Percentiles rank a stretch among this genome's conserved stretches.
phyloP scores from a whole-genome alignment of 148 eudicot species.

The Spergularia bocconei region DNA sequence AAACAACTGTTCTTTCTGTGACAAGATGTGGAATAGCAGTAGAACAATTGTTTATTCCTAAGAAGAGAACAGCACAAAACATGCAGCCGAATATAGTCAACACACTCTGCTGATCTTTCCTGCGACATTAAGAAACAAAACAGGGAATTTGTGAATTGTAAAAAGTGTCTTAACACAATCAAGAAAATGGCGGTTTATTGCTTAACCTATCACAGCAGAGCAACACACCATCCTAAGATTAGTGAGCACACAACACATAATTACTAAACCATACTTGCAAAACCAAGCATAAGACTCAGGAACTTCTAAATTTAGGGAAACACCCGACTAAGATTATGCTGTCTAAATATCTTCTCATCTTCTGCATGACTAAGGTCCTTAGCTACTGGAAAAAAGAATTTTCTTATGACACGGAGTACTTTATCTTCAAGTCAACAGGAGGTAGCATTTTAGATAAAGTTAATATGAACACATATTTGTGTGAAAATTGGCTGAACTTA shows the following conservation, averaged over 20 bases:
- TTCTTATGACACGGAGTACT: background rate
- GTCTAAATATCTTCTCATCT: too few species aligned
- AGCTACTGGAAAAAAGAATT: background rate
- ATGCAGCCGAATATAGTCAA: constrained; percentile 61
- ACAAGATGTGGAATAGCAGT: constrained; percentile 46
- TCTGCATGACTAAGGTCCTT: too few species aligned
- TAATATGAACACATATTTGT: constrained; percentile 4
- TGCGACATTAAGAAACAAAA: constrained; percentile 33
- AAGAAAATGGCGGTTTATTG: background rate
- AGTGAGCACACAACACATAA: background rate
- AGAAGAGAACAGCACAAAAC: constrained; percentile 44
- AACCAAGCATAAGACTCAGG: background rate
- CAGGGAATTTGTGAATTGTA: background rate
- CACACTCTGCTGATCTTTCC: constrained; percentile 62
- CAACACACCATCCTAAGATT: too few species aligned
- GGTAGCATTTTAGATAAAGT: background rate
- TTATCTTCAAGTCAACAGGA: background rate
- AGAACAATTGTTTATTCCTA: constrained; percentile 56
- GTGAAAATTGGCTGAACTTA: constrained; percentile 33
- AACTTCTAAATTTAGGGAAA: background rate
- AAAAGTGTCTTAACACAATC: background rate
- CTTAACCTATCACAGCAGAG: too few species aligned
- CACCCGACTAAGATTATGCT: too few species aligned
- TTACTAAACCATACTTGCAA: background rate
- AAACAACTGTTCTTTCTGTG: constrained; percentile 63